Conservation (phyloP, 176 grass and related monocot species). For the Eleusine coracana region DNA sequence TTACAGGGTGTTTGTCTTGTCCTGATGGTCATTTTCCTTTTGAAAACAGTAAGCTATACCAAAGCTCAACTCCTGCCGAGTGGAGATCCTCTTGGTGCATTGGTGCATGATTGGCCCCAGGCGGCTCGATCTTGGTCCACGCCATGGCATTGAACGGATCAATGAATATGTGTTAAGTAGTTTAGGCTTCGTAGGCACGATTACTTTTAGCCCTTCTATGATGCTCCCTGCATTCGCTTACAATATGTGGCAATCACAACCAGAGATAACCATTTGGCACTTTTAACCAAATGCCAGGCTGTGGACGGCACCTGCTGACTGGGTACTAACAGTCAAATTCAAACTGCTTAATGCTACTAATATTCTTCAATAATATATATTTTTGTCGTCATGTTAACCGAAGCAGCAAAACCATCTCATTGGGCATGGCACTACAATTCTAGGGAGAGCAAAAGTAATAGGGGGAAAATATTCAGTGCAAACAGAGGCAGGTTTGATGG, state of each 20-base stretch:
- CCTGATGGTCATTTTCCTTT: conserved; percentile 36
- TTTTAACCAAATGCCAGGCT: conserved; percentile 29
- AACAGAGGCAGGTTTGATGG: conserved; percentile 20
- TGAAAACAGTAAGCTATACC: conserved; percentile 28
- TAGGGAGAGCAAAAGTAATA: no score
- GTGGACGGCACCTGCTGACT: conserved; percentile 39
- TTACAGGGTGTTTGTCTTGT: conserved; percentile 23
- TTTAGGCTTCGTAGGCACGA: conserved; percentile 48
- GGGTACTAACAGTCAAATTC: background rate
- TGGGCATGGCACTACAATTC: background rate
- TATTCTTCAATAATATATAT: background rate
- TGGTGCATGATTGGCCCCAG: conserved; percentile 19
- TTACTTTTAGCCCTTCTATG: conserved; percentile 37
- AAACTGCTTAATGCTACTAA: background rate
- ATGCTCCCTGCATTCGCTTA: conserved; percentile 28
- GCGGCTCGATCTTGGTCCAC: conserved; percentile 34
- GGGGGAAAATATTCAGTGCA: no score
- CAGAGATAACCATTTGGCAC: conserved; percentile 45
- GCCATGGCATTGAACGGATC: conserved; percentile 45
- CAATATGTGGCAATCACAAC: conserved; percentile 16
- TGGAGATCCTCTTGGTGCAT: conserved; percentile 29
- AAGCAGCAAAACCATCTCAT: background rate
- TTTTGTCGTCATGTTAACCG: background rate
- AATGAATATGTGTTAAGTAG: conserved; percentile 21
- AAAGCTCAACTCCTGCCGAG: conserved; percentile 44